Conservation (phyloP, 2,329 filamentous ascomycete genomes). For the Aspergillus fumigatiaffinis region DNA sequence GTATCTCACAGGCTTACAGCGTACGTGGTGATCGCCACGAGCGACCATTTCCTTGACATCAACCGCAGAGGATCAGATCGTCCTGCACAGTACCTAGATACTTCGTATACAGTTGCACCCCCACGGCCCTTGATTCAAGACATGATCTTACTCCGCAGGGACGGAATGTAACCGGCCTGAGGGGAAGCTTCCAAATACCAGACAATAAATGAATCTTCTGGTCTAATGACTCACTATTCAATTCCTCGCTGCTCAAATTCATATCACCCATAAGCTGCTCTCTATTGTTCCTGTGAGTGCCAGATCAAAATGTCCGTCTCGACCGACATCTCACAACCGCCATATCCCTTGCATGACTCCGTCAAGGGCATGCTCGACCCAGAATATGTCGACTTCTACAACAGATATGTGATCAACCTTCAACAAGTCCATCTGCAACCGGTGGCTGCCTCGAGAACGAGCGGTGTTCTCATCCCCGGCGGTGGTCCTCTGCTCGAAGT, state of each 20-base stretch:
- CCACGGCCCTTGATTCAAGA: background rate
- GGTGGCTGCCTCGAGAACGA: conserved; percentile 48
- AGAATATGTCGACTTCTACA: conserved; percentile 53
- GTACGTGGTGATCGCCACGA: too few species aligned
- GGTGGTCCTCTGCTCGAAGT: conserved; percentile 49
- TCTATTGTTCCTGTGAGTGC: background rate
- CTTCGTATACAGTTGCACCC: background rate
- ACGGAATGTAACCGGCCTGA: background rate
- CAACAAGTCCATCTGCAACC: conserved; percentile 55
- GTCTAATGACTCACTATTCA: background rate
- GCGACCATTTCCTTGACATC: too few species aligned
- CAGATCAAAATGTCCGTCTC: conserved; percentile 14
- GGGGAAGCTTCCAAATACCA: background rate
- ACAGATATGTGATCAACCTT: conserved; percentile 47
- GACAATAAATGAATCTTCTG: background rate
- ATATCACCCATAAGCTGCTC: background rate
- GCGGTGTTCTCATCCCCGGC: conserved; percentile 52
- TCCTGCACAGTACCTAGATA: too few species aligned
- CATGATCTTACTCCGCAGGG: background rate
- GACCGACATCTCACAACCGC: conserved; percentile 24
- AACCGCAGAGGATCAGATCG: too few species aligned
- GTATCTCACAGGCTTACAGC: too few species aligned
- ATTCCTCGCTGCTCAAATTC: background rate
- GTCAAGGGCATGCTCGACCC: conserved; percentile 45
- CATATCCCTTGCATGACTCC: conserved; percentile 49